Conservation (phyloP, 2,329 filamentous ascomycete species). For the Scleromitrula shiraiana region DNA sequence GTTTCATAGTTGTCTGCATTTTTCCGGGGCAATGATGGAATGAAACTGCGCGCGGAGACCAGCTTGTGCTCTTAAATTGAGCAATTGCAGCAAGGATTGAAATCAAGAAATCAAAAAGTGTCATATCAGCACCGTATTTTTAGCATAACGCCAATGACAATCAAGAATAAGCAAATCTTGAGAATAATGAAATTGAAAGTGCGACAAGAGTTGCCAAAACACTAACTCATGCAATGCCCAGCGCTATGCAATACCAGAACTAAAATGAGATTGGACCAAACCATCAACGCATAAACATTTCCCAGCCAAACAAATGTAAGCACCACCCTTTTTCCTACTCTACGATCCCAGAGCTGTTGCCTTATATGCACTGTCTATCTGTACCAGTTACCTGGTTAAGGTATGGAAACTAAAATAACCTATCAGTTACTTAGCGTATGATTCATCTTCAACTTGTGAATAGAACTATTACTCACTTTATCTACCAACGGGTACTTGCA, state of each 20-base stretch:
- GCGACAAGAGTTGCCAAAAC: not conserved
- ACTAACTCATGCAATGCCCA: not conserved
- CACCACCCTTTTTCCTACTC: not conserved
- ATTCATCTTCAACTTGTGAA: not conserved
- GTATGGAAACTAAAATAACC: too few relatives aligned
- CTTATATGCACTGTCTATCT: not conserved
- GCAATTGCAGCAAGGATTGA: too few relatives aligned
- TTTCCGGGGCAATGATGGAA: too few relatives aligned
- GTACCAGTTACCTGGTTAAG: not conserved
- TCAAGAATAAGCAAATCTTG: too few relatives aligned
- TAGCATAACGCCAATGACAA: too few relatives aligned
- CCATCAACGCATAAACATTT: not conserved
- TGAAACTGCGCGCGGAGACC: too few relatives aligned
- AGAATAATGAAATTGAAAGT: not conserved
- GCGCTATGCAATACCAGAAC: not conserved
- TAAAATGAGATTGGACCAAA: not conserved
- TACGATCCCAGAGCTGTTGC: too few relatives aligned
- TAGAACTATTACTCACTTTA: not conserved
- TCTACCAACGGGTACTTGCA: not conserved
- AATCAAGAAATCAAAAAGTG: too few relatives aligned
- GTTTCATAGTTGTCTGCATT: too few relatives aligned
- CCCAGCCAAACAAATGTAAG: not conserved
- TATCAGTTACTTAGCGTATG: not conserved
- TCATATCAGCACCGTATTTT: too few relatives aligned
- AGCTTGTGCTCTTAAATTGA: too few relatives aligned